These are phyloP conservation scores for Magnusiomyces ingens DNA, from an alignment of 1,139 yeast genomes.

Conservation along the genomic window DNA sequence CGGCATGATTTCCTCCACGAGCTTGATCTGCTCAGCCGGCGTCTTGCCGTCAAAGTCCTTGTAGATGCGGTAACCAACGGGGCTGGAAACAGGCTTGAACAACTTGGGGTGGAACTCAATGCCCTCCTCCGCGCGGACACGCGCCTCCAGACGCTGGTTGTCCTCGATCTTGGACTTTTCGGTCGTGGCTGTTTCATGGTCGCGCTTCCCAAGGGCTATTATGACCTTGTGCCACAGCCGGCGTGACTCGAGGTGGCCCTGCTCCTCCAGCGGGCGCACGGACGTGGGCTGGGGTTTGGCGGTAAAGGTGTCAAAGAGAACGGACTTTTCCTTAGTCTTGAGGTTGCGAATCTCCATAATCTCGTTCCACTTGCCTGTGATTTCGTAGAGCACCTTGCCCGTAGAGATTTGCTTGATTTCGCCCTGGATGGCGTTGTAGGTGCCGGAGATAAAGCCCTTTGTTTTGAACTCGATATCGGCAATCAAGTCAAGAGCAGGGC, in stretches of 20 bases:
- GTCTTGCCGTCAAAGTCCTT: slow-evolving; percentile 45
- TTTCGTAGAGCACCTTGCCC: slow-evolving; percentile 53
- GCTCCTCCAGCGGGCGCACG: slow-evolving; percentile 73
- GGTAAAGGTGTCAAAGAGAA: slow-evolving; percentile 57
- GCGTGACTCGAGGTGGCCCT: slow-evolving; percentile 74
- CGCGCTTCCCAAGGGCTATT: slow-evolving; percentile 64
- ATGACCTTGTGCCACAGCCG: slow-evolving; percentile 77
- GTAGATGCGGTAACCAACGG: slow-evolving; percentile 57
- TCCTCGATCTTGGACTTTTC: slow-evolving; percentile 85
- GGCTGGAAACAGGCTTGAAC: slow-evolving; percentile 43
- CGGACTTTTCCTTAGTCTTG: slow-evolving; percentile 42
- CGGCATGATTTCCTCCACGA: slow-evolving; percentile 56
- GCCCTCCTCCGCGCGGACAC: slow-evolving; percentile 69
- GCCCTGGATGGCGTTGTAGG: slow-evolving; percentile 87
- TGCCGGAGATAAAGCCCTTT: slow-evolving; percentile 88
- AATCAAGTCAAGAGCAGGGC: slow-evolving; percentile 50
- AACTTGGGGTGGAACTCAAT: slow-evolving; percentile 73
- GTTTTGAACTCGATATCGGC: slow-evolving; percentile 92
- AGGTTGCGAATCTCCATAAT: slow-evolving; percentile 61
- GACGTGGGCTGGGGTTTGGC: slow-evolving; percentile 52
- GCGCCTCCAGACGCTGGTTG: slow-evolving; percentile 66
- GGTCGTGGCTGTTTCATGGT: slow-evolving; percentile 77
- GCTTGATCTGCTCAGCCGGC: slow-evolving; percentile 47
- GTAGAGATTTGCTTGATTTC: slow-evolving; percentile 47
- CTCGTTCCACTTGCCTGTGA: slow-evolving; percentile 93